These are phyloP conservation scores for Solanum verrucosum DNA, from an alignment of 257 asterid genomes.

Conservation along the genomic window DNA sequence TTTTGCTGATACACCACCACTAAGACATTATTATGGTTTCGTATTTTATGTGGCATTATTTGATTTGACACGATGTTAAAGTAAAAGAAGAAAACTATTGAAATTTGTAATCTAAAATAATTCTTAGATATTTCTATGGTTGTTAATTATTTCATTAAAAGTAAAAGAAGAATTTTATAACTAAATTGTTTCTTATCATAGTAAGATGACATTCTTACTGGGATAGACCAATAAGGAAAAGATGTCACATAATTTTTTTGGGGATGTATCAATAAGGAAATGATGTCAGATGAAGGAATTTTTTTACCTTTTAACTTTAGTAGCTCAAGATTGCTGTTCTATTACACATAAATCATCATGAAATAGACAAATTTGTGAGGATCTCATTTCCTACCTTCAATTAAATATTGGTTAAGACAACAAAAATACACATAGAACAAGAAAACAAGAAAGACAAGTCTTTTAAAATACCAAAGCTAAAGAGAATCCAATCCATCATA, in stretches of 20 bases:
- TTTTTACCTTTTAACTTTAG: background rate
- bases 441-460: background rate
- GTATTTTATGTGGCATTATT: background rate
- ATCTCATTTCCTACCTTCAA: background rate
- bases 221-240: background rate
- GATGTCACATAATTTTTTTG: background rate
- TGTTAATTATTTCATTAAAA: too few relatives aligned
- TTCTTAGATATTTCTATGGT: too few relatives aligned
- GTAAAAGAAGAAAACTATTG: background rate
- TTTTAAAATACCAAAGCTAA: background rate
- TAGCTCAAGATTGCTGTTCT: background rate
- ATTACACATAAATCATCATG: background rate
- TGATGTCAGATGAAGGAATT: accelerated
- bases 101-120: background rate
- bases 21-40: background rate
- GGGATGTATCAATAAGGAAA: background rate
- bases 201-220: background rate
- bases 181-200: too few relatives aligned
- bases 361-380: background rate
- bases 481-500: background rate
- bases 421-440: background rate
- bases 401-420: background rate
- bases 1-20: background rate
- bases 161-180: too few relatives aligned
- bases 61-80: background rate